Conservation (phyloP, 2,329 filamentous ascomycete species). For the Xylaria polymorpha region DNA sequence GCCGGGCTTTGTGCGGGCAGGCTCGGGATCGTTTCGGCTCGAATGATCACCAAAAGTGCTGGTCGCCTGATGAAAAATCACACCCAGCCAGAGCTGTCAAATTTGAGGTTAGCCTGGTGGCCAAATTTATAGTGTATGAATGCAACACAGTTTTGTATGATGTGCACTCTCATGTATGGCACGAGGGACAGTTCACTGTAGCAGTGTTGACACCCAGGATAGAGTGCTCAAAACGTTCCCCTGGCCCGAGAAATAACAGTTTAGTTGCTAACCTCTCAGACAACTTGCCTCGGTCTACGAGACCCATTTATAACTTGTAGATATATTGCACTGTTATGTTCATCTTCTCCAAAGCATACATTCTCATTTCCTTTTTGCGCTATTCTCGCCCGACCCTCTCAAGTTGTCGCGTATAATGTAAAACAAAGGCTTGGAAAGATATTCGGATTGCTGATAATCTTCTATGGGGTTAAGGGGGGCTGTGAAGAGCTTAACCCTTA, state of each 20-base stretch:
- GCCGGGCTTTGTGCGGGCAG: constrained; percentile 20
- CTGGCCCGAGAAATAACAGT: background rate
- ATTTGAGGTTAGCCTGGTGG: background rate
- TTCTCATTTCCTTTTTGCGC: background rate
- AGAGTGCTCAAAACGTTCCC: background rate
- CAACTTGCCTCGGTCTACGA: background rate
- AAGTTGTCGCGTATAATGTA: background rate
- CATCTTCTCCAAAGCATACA: background rate
- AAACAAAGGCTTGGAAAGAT: background rate
- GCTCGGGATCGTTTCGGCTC: constrained; percentile 26
- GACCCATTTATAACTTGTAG: background rate
- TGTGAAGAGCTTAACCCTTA: background rate
- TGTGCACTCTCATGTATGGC: background rate
- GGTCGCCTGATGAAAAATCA: background rate
- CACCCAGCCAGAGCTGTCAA: background rate
- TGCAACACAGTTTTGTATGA: background rate
- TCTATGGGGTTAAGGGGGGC: background rate
- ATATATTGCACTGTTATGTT: background rate
- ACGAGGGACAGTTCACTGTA: background rate
- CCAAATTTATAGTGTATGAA: background rate
- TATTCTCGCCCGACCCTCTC: background rate
- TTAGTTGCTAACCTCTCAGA: background rate
- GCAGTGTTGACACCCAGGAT: background rate
- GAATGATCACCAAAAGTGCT: constrained; percentile 2
- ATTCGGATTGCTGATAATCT: background rate